Conservation (phyloP, 202 grass and related monocot genomes). For the Cymbopogon flexuosus region DNA sequence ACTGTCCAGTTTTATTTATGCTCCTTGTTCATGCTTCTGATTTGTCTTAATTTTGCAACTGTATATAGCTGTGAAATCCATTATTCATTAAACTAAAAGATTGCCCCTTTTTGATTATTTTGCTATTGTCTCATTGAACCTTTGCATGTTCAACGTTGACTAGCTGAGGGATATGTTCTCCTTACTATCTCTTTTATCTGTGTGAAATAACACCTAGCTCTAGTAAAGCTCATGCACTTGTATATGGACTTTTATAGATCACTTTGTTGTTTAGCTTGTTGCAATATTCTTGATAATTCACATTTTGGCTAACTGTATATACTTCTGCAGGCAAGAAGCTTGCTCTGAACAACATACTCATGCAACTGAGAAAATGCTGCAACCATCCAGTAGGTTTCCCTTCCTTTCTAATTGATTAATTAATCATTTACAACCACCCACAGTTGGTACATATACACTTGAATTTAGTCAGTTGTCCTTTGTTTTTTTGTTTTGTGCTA, state of each 20-base stretch:
- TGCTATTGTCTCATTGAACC: neutral
- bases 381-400: constrained; percentile 58
- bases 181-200: neutral
- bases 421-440: neutral
- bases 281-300: neutral
- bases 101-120: neutral
- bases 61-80: no score
- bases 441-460: neutral
- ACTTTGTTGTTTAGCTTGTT: neutral
- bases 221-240: neutral
- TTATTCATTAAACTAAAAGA: neutral
- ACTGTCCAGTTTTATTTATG: neutral
- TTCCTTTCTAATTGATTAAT: neutral
- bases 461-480: neutral
- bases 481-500: neutral
- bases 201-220: neutral
- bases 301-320: constrained; percentile 17
- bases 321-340: constrained; percentile 45
- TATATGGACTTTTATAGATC: neutral
- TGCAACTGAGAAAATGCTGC: constrained; percentile 59
- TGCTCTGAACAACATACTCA: constrained; percentile 54
- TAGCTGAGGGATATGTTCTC: neutral
- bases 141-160: neutral
- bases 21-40: neutral
- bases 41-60: neutral